A percentile compares a stretch with the other conserved stretches of the same genome.
phyloP scores from a whole-genome alignment of 1,139 yeast genomes.

The Yamadazyma conglobata region DNA sequence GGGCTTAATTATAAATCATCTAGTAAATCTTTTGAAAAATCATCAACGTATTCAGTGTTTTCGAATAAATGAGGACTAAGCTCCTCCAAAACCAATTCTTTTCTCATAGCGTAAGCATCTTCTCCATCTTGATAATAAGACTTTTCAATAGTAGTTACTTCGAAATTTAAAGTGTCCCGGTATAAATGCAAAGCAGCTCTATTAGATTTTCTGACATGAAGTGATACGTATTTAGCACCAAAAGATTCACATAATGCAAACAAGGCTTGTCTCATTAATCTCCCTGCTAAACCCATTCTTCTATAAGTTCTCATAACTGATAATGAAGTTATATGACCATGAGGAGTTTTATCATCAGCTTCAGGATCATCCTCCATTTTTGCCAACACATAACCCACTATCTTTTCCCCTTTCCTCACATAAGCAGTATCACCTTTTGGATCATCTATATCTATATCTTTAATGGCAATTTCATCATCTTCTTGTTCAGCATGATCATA shows the following conservation, averaged over 20 bases:
- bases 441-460: constrained; percentile 29
- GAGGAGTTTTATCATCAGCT: constrained; percentile 67
- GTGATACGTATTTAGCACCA: constrained; percentile 77
- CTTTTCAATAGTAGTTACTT: constrained; percentile 75
- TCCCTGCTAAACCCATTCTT: constrained; percentile 92
- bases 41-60: constrained; percentile 43
- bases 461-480: constrained; percentile 29
- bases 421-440: constrained; percentile 56
- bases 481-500: constrained; percentile 40
- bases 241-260: constrained; percentile 80
- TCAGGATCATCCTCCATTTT: constrained; percentile 96
- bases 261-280: constrained; percentile 82
- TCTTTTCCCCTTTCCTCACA: constrained; percentile 64
- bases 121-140: constrained; percentile 95
- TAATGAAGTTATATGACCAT: constrained; percentile 91
- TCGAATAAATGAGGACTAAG: constrained; percentile 54
- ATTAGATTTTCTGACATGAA: constrained; percentile 92
- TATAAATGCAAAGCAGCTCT: constrained; percentile 92
- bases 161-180: constrained; percentile 80
- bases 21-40: constrained; percentile 41
- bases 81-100: constrained; percentile 55
- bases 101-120: constrained; percentile 96
- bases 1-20: constrained; percentile 16
- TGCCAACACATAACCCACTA: constrained; percentile 92
- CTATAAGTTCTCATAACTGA: constrained; percentile 95